Percentiles rank a stretch among this genome's conserved stretches.
These are phyloP conservation scores for Candida dajiaensis DNA, from an alignment of 805 yeast species.

Conservation along the genomic window DNA sequence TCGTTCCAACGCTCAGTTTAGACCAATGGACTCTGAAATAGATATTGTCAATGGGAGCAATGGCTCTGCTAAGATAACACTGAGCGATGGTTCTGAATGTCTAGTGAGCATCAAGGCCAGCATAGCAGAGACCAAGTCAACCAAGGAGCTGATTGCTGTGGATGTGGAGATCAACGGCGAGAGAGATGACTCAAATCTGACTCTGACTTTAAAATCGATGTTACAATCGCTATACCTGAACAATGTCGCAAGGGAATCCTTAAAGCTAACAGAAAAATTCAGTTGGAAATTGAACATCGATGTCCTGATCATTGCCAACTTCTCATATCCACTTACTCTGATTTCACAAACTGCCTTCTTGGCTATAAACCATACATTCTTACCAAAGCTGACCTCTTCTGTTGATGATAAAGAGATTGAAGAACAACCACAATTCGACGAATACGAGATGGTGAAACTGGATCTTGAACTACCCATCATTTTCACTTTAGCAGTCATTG, in stretches of 20 bases:
- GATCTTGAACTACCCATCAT: constrained; percentile 63
- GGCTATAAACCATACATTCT: constrained; percentile 70
- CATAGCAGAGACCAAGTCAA: constrained; percentile 48
- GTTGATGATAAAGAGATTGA: constrained; percentile 60
- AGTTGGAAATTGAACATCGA: constrained; percentile 76
- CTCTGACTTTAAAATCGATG: constrained; percentile 55
- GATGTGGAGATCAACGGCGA: constrained; percentile 79
- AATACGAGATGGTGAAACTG: constrained; percentile 69
- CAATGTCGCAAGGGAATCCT: constrained; percentile 45
- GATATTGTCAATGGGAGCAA: constrained; percentile 81
- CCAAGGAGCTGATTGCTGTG: constrained; percentile 54
- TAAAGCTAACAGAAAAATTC: constrained; percentile 67
- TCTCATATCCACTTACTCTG: constrained; percentile 76
- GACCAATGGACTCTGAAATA: constrained; percentile 81
- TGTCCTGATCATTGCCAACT: constrained; percentile 68
- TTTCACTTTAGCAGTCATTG: constrained; percentile 72
- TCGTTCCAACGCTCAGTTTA: constrained; percentile 62
- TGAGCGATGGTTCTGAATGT: constrained; percentile 90
- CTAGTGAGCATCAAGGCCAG: constrained; percentile 86
- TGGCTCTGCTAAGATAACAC: constrained; percentile 84
- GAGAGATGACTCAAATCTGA: constrained; percentile 72
- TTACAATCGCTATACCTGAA: constrained; percentile 47
- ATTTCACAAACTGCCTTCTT: constrained; percentile 75
- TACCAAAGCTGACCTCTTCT: constrained; percentile 68
- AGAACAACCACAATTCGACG: constrained; percentile 87